A percentile compares a stretch with the other conserved stretches of the same genome.
phyloP scores from a whole-genome alignment of 345 rosid species.

The Euphorbia tirucalli region DNA sequence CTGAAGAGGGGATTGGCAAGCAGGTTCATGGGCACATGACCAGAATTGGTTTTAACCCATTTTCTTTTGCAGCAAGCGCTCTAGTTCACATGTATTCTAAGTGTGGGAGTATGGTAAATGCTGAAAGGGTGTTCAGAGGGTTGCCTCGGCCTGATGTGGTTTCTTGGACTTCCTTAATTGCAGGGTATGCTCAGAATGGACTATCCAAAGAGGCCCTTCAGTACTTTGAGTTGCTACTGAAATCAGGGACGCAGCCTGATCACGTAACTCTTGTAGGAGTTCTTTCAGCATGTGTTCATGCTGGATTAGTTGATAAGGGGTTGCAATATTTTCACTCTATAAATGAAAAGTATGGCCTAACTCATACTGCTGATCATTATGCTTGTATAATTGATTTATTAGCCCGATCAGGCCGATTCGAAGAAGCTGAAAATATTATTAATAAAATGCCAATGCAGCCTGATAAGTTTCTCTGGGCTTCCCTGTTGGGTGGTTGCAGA shows the following conservation, averaged over 20 bases:
- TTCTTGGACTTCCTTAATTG: slow-evolving; percentile 79
- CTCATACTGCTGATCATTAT: slow-evolving; percentile 74
- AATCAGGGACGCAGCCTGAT: slow-evolving; percentile 72
- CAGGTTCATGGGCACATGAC: slow-evolving; percentile 84
- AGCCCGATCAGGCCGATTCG: slow-evolving; percentile 66
- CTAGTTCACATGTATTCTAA: slow-evolving; percentile 85
- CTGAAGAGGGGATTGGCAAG: slow-evolving; percentile 66
- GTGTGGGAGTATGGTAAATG: slow-evolving; percentile 70
- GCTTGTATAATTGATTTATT: slow-evolving; percentile 79
- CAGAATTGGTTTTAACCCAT: slow-evolving; percentile 54
- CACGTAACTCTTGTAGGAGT: slow-evolving; percentile 76
- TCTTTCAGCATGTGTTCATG: slow-evolving; percentile 82
- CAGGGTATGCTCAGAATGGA: slow-evolving; percentile 84
- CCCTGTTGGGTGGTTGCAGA: slow-evolving; percentile 82
- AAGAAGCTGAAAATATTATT: slow-evolving; percentile 54
- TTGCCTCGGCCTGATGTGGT: slow-evolving; percentile 58
- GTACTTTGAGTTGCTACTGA: slow-evolving; percentile 59
- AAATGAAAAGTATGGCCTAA: slow-evolving; percentile 50
- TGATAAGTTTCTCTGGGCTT: slow-evolving; percentile 85
- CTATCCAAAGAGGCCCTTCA: slow-evolving; percentile 53
- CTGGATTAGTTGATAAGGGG: slow-evolving; percentile 78
- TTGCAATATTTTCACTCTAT: slow-evolving; percentile 63
- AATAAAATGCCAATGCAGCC: slow-evolving; percentile 69
- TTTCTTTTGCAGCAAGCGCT: slow-evolving; percentile 70
- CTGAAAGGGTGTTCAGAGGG: slow-evolving; percentile 55